Percentiles rank a stretch among this genome's conserved stretches.
These are phyloP conservation scores for Ilyonectria robusta DNA, from an alignment of 2,329 filamentous ascomycete genomes.

Conservation along the genomic window DNA sequence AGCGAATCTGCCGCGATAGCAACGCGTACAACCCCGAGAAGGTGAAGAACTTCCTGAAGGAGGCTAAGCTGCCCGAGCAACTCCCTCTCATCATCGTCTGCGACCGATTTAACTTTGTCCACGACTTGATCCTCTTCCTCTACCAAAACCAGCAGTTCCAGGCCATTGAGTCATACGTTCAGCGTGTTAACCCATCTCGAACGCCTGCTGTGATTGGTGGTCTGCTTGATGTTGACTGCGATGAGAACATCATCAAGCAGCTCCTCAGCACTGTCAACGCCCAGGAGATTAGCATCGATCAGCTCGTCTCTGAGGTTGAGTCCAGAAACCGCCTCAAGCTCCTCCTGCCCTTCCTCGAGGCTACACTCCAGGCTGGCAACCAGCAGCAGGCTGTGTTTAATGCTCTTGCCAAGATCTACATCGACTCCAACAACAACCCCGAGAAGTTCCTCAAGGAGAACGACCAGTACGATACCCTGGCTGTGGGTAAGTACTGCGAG, in stretches of 20 bases:
- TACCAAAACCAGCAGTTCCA: conserved; percentile 99
- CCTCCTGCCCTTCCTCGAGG: conserved; percentile 94
- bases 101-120: conserved; percentile 99
- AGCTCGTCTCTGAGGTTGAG: conserved; percentile 95
- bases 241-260: conserved; percentile 95
- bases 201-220: conserved; percentile 95
- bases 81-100: conserved; percentile 98
- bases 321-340: conserved; percentile 95
- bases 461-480: conserved; percentile 92
- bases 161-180: conserved; percentile 98
- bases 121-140: conserved; percentile 94
- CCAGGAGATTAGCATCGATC: conserved; percentile 89
- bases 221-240: conserved; percentile 95
- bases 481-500: conserved; percentile 97
- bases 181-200: conserved; percentile 92
- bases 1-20: conserved; percentile 96
- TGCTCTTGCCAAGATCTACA: conserved; percentile 98
- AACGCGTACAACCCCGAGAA: conserved; percentile 92
- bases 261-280: conserved; percentile 88
- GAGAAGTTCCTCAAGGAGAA: conserved; percentile 99
- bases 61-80: conserved; percentile 92
- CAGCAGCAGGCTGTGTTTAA: conserved; percentile 98
- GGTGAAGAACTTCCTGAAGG: conserved; percentile 99
- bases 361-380: conserved; percentile 89
- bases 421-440: conserved; percentile 97